Percentiles rank a stretch among this genome's conserved stretches.
Conservation (phyloP, 2,329 filamentous ascomycete species). For the Verruconis gallopava region DNA sequence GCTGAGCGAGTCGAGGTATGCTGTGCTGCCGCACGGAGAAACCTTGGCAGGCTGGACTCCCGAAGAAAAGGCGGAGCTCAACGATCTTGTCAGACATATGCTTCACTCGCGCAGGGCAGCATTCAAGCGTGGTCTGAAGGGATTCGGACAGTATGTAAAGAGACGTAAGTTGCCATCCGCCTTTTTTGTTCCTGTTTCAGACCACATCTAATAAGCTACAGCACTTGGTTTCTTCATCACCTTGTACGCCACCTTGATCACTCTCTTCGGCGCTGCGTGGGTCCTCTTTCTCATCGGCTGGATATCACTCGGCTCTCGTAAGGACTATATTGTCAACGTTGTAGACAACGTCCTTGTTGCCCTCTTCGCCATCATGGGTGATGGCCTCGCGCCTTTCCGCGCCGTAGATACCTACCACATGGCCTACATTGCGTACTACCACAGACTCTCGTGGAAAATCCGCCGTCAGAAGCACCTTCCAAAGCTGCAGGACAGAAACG, state of each 20-base stretch:
- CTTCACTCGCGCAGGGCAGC: conserved; percentile 67
- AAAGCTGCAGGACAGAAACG: conserved; percentile 53
- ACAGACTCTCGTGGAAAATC: conserved; percentile 50
- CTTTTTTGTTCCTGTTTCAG: neutral
- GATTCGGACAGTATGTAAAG: conserved; percentile 66
- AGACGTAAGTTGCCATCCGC: conserved; percentile 52
- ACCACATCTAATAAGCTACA: conserved; percentile 16
- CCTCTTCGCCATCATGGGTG: conserved; percentile 49
- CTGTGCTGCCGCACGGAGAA: conserved; percentile 63
- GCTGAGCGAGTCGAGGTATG: conserved; percentile 59
- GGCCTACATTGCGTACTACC: conserved; percentile 67
- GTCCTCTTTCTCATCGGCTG: conserved; percentile 80
- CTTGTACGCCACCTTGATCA: conserved; percentile 70
- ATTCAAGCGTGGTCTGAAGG: conserved; percentile 67
- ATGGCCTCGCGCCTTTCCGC: conserved; percentile 55
- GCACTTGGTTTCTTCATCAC: conserved; percentile 74
- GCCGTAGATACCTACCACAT: conserved; percentile 78
- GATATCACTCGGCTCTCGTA: conserved; percentile 66
- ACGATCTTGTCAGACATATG: conserved; percentile 81
- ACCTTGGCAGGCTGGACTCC: conserved; percentile 61
- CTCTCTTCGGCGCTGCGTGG: conserved; percentile 75
- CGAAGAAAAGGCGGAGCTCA: conserved; percentile 61
- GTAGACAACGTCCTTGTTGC: conserved; percentile 48
- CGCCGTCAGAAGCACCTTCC: conserved; percentile 50
- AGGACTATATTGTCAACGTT: conserved; percentile 46